phyloP scores from a whole-genome alignment of 306 rosid genomes.

The Glycine latifolia region DNA sequence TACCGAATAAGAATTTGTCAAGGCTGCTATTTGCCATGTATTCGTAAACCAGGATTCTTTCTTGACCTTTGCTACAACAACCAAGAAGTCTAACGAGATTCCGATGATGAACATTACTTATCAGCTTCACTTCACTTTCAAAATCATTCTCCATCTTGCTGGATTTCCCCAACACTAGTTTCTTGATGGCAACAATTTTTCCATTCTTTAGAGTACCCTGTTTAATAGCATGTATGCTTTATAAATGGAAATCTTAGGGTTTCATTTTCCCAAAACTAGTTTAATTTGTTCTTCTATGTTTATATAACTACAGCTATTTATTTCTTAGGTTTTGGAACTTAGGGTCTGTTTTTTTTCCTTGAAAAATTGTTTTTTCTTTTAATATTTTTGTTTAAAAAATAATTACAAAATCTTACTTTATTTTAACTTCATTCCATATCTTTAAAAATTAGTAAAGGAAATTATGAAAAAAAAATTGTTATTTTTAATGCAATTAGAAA shows the following conservation, averaged over 20 bases:
- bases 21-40: conserved; percentile 72
- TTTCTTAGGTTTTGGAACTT: neutral
- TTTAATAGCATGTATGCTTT: neutral
- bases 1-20: conserved; percentile 75
- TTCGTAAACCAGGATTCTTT: conserved; percentile 70
- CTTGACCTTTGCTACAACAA: conserved; percentile 66
- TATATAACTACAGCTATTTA: neutral
- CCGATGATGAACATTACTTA: conserved; percentile 76
- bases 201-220: conserved; percentile 75
- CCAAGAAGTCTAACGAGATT: conserved; percentile 75
- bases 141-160: conserved; percentile 58
- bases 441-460: neutral
- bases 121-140: conserved; percentile 71
- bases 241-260: neutral
- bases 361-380: neutral
- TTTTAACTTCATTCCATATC: neutral
- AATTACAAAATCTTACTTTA: neutral
- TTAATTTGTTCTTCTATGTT: neutral
- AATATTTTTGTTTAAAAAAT: too few relatives aligned
- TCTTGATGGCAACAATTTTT: conserved; percentile 70
- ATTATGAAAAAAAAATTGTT: neutral
- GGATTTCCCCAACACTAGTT: conserved; percentile 58
- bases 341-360: neutral
- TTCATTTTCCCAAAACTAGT: too few relatives aligned
- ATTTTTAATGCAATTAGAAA: neutral